These are phyloP conservation scores for Jimgerdemannia flammicorona DNA, from an alignment of 192 early-diverging fungal genomes.

Conservation along the genomic window DNA sequence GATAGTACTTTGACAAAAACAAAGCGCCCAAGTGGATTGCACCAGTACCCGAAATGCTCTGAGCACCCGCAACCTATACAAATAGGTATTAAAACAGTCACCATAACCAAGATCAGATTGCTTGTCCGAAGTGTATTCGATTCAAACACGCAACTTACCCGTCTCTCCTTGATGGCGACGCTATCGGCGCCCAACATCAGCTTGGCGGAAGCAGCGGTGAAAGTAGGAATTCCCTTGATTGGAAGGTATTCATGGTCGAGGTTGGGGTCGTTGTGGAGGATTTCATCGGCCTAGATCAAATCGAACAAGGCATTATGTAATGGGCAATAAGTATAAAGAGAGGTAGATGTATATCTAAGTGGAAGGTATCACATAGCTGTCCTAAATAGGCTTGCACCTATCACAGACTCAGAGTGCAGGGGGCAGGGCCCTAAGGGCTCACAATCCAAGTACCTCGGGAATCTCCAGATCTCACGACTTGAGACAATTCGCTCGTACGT, in stretches of 20 bases:
- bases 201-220: slow-evolving; percentile 74
- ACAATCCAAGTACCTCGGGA: no score
- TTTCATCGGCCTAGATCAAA: slow-evolving; percentile 62
- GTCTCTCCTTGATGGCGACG: slow-evolving; percentile 61
- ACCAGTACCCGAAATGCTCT: slow-evolving; percentile 96
- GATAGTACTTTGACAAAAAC: slow-evolving; percentile 76
- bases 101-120: not conserved
- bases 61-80: slow-evolving; percentile 50
- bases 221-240: slow-evolving; percentile 77
- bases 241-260: slow-evolving; percentile 94
- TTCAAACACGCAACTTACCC: slow-evolving; percentile 42
- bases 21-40: slow-evolving; percentile 82
- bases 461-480: not conserved
- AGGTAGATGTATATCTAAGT: not conserved
- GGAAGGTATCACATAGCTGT: not conserved
- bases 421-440: no score
- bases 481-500: not conserved
- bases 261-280: slow-evolving; percentile 60
- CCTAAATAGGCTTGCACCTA: not conserved
- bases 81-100: slow-evolving; percentile 6
- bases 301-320: not conserved
- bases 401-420: no score
- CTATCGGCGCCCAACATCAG: slow-evolving; percentile 82
- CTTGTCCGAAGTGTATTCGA: not conserved
- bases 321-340: not conserved